Evolutionary conservation across 1,284 basidiomycete genomes (phyloP).

Genomic region (Calocybe gambosa): DNA sequence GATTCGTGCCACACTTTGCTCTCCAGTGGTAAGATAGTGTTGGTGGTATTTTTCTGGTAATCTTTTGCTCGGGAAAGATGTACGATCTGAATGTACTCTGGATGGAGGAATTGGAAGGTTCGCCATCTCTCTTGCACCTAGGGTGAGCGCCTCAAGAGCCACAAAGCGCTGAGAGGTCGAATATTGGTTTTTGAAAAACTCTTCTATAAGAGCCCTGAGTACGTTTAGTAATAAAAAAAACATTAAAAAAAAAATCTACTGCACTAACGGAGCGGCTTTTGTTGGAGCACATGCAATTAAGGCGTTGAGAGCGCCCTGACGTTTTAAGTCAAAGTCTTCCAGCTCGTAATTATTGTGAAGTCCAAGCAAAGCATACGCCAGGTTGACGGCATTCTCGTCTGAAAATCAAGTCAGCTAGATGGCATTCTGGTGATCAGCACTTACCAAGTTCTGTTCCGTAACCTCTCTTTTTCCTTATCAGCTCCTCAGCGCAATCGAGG

Average conservation of each 20-base stretch:
- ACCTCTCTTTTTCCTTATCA: slow-evolving; percentile 74
- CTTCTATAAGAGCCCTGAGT: slow-evolving; percentile 75
- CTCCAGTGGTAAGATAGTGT: slow-evolving; percentile 49
- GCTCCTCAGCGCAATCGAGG: slow-evolving; percentile 68
- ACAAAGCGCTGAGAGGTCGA: slow-evolving; percentile 79
- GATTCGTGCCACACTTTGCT: slow-evolving; percentile 42
- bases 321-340: slow-evolving; percentile 70
- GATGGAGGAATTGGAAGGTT: slow-evolving; percentile 52
- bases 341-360: slow-evolving; percentile 84
- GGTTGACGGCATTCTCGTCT: slow-evolving; percentile 87
- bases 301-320: slow-evolving; percentile 74
- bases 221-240: not conserved
- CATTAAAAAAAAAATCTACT: not conserved
- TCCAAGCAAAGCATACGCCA: slow-evolving; percentile 68
- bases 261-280: slow-evolving; percentile 74
- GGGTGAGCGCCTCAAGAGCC: slow-evolving; percentile 81
- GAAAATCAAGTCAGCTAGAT: slow-evolving; percentile 5
- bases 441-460: slow-evolving; percentile 86
- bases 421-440: slow-evolving; percentile 2
- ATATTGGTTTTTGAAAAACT: slow-evolving; percentile 91
- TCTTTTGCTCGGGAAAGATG: slow-evolving; percentile 71
- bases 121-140: slow-evolving; percentile 83
- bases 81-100: slow-evolving; percentile 31
- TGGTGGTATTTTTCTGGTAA: slow-evolving; percentile 68
- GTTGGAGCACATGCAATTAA: slow-evolving; percentile 75